Evolutionary conservation across 768 basidiomycete genomes (phyloP), one percentile per base, ranked within the genome.

Genomic region (Lactarius psammicola): DNA sequence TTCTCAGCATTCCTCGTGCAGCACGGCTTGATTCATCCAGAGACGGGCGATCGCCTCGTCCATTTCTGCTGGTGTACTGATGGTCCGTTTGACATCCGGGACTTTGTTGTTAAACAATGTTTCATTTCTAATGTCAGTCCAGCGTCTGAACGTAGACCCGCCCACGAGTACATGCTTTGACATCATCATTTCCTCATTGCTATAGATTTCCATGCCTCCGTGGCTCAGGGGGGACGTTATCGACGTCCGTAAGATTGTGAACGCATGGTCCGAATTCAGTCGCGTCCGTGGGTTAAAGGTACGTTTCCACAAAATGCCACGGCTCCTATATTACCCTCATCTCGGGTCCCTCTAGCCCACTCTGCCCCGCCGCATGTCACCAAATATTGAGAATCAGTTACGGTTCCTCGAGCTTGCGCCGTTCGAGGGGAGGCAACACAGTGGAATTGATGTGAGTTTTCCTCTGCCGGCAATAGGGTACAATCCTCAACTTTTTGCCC

Each of bases 81-180:
- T 73, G 91, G 92, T 2, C 91, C 92, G 18, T 93, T 84, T 70
- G 92, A 93, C 74, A 75, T 94, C 57, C 82, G 89, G 67, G 89
- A 94, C 76, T 94, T 94, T 71, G 85, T 94, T 63, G 86, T 91
- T 57, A 95, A 94, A 75, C 92, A 94, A 75, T 93, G 88, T 73
- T 94, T 92, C 75, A 91, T 94, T 71, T 94, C 92, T 56, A 84
- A 87, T 75, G 89, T 88, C 58, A 62, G 70, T 63, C 87, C 58
- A 62, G 70, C 62, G 80, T 78, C 64, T 64, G 63, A 51, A 23
- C n/a, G n/a, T 49, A 63, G 55, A 51, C 67, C 49, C 65, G 36
- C 62, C 36, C n/a, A 63, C 17, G 66, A 65, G 55, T 31, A 34
- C 59, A 55, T 15, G 60, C 62, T 36, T 67, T 54, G 61, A 62